Base-by-base conservation (phyloP, 805 yeast species). In the Wickerhamomyces ciferrii region DNA sequence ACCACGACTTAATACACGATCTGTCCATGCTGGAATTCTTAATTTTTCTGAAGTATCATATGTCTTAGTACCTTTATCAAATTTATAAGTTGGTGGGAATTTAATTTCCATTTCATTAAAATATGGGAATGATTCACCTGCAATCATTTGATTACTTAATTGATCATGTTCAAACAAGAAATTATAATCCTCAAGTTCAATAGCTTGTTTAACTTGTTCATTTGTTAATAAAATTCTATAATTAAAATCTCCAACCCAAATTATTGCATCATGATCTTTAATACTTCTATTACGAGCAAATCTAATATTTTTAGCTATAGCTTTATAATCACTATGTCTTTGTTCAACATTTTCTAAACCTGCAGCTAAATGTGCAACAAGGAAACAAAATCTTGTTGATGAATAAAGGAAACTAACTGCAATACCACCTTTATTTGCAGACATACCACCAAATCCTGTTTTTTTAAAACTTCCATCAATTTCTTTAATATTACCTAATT, bases 11-110 rank as follows among this genome's bases (percentile, higher is more conserved):
- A 91, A 65, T 29, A 92, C 82, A 47, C 99, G 70, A 67, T 94
- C 99, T 3, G 98, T 91, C 99, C 99, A 94, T 0, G 99, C 95
- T 1, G 99, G 99, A 13, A 87, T 82, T 51, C 99, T 78, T 64
- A 82, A 83, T 65, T 94, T 94, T 58, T 92, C 98, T 37, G 95
- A 83, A 0, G 96, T 78, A 62, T 94, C 99, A 61, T 91, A 94
- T 2, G 60, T 66, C 41, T 76, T 78, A 0, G 96, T 84, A 5
- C 96, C 95, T 42, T 87, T 85, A 61, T 94, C 96, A 62, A 84
- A 94, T 61, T 94, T 94, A 67, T 94, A 94, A 0, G 99, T 94
- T 6, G 99, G 99, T 8, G 84, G 76, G 58, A 94, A 92, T 18
- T 68, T 70, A 40, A 94, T 85, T 43, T 79, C 84, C 72, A 81